Base-by-base conservation (phyloP, 176 grass and related monocot species). In the Carex parvula region DNA sequence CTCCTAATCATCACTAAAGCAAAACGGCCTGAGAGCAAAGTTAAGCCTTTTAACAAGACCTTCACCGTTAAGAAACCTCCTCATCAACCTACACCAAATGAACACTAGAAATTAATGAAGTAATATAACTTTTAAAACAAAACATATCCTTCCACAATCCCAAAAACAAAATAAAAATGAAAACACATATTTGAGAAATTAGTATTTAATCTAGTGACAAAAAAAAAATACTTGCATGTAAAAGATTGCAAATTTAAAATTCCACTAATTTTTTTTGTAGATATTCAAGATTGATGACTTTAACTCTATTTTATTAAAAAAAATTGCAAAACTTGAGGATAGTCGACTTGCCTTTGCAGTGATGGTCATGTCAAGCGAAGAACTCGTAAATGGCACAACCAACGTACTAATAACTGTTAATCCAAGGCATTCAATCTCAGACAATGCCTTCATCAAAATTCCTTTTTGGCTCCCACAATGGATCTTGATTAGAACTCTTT, bases 341-440 rank as follows among this genome's bases (percentile, higher is more conserved):
- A 44, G 10, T 37, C 52, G 29, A 84, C 82, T 85, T 62, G 21
- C 87, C 87, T 84, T 29, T 35, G 87, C 87, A 29, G 67, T 84
- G 15, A 81, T 24, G 10, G 87, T 88, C 18, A 88, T 84, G 53
- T 88, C 53, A 74, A 81, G 5, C 2, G 53, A 81, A 68, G 73
- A 70, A 41, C 29, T 64, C 3, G 82, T 50, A 69, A 88, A 88
- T 13, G 87, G 81, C 17, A 88, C 39, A 8, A 84, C 73, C 9
- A 41, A 79, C 1, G 82, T 84, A 60, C 12, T 88, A 33, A 72
- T 42, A 57, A 88, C 60, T 12, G 82, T 70, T 10, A 88, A 22
- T 22, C 67, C 62, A 6, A 81, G 48, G 2, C 57, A 62, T 81
- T 88, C 87, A 70, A 88, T 80, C 63, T 88, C 82, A 48, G 87